Conservation (phyloP, 2,329 filamentous ascomycete genomes). For the Tolypocladium album region DNA sequence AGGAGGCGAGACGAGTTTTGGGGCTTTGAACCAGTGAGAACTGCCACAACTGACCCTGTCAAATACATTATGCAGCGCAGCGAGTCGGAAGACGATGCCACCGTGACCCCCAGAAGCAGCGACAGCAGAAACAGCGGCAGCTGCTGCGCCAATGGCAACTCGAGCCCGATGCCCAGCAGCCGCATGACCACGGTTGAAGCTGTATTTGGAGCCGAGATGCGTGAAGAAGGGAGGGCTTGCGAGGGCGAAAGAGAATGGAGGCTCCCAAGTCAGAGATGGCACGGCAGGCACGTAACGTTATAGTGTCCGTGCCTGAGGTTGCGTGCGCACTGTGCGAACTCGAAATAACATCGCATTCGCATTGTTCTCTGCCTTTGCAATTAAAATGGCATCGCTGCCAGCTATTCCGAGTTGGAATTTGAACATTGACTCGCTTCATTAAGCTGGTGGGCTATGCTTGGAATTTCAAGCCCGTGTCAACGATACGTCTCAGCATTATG, state of each 20-base stretch:
- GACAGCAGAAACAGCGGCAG: not conserved
- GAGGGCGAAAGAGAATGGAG: not conserved
- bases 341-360: too few species aligned
- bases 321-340: not conserved
- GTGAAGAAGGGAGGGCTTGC: not conserved
- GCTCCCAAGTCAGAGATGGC: not conserved
- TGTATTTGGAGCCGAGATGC: not conserved
- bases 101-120: not conserved
- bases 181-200: not conserved
- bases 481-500: too few species aligned
- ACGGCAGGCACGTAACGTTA: not conserved
- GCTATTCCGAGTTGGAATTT: too few species aligned
- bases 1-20: not conserved
- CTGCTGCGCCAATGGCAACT: not conserved
- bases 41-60: conserved; percentile 28
- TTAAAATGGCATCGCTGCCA: too few species aligned
- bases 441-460: too few species aligned
- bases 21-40: not conserved
- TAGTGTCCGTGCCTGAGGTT: not conserved
- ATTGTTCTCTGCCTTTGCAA: too few species aligned
- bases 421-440: too few species aligned
- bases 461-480: too few species aligned
- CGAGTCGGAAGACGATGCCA: conserved; percentile 2
- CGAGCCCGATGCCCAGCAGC: not conserved
- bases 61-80: conserved; percentile 35